Conservation (phyloP, 805 yeast species). For the Metschnikowia peoriensis region DNA sequence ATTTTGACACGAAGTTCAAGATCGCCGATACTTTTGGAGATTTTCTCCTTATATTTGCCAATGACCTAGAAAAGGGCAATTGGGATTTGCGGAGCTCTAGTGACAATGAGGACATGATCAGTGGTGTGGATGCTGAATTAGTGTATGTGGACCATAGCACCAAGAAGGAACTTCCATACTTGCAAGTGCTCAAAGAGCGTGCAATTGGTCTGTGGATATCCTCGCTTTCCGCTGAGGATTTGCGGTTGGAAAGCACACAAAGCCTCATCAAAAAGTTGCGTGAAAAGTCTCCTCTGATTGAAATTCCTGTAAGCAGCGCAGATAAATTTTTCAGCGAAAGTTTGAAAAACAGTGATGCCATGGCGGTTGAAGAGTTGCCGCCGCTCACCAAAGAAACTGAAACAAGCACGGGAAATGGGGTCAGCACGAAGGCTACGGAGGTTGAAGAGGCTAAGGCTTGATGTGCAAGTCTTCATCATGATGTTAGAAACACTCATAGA, state of each 20-base stretch:
- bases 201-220: constrained; percentile 34
- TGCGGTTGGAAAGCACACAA: neutral
- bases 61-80: constrained; percentile 83
- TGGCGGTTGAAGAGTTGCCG: constrained; percentile 12
- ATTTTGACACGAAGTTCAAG: constrained; percentile 84
- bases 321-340: constrained; percentile 34
- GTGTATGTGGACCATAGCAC: constrained; percentile 62
- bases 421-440: neutral
- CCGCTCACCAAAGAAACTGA: neutral
- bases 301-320: constrained; percentile 12
- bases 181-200: constrained; percentile 39
- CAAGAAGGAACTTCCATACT: constrained; percentile 38
- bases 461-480: neutral
- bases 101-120: constrained; percentile 44
- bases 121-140: constrained; percentile 69
- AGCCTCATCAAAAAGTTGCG: constrained; percentile 8
- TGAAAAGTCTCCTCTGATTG: constrained; percentile 6
- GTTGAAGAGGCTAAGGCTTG: neutral
- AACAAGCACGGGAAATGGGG: neutral
- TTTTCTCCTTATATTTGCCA: constrained; percentile 76
- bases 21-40: constrained; percentile 89
- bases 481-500: neutral
- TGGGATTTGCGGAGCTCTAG: constrained; percentile 55
- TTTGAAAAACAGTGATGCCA: constrained; percentile 24
- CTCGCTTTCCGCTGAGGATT: constrained; percentile 19